Evolutionary conservation across 345 rosid genomes (phyloP), one percentile per base, ranked within the genome.

Genomic region (Hibiscus trionum): DNA sequence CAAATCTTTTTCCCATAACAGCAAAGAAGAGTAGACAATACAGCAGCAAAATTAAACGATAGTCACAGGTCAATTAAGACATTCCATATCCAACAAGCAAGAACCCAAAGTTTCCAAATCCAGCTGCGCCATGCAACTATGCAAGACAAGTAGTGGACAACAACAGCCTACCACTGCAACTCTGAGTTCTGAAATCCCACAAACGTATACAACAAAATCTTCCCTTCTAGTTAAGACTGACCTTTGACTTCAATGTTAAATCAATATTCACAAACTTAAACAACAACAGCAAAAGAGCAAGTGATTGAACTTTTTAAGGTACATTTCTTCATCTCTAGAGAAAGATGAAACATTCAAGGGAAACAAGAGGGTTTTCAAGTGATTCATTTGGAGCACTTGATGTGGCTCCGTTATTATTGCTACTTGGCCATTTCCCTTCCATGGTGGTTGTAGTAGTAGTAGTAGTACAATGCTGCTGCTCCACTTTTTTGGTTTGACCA

Each of bases 291-390:
- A 49, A 49, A 49, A 9, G 14, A 44, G 3, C n/a, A 49, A 49
- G 17, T 49, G 53, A 49, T 49, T 52, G 9, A 16, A 52, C 56
- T 3, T 37, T 37, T 31, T 16, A 24, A 24, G 46, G 21, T 17
- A 24, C 46, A 70, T 27, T 26, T 68, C 19, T 9, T 42, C 73
- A 44, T 31, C 56, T 50, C 77, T 72, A 93, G 50, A 93, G 90
- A 66, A 93, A 93, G 72, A 93, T 91, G 81, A 91, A 93, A 75
- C 98, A 91, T 83, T 91, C 98, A 65, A 93, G 72, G 2, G 97
- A 89, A 11, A 93, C 97, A 16, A 81, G 91, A 50, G 96, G 97
- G 77, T 91, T 91, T 72, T 93, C 93, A 17, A 91, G 80, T 15
- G 90, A 82, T 75, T 89, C 94, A 16, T 80, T 82, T 42, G 81